These are phyloP conservation scores for Cryptococcus hybrid DNA, from an alignment of 1,284 basidiomycete genomes.

Conservation along the genomic window DNA sequence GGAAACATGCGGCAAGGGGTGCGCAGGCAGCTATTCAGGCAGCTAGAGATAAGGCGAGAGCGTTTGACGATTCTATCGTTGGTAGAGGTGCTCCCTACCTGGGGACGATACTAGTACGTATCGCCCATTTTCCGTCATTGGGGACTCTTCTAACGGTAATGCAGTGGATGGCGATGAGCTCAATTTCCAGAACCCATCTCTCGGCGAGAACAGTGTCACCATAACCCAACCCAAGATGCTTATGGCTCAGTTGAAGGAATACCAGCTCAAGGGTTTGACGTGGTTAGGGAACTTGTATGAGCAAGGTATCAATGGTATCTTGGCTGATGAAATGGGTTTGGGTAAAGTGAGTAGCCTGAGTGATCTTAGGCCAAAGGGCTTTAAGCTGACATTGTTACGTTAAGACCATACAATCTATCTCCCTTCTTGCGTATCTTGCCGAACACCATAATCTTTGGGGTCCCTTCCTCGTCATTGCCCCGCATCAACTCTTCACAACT, in stretches of 20 bases:
- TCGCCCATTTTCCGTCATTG: not conserved
- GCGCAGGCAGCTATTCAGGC: conserved; percentile 85
- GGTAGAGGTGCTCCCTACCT: conserved; percentile 49
- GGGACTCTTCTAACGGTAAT: not conserved
- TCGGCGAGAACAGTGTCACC: conserved; percentile 80
- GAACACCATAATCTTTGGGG: conserved; percentile 99
- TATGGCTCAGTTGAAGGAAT: conserved; percentile 96
- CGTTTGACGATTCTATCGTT: conserved; percentile 74
- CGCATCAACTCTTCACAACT: conserved; percentile 96
- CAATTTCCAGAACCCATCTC: conserved; percentile 98
- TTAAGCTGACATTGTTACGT: not conserved
- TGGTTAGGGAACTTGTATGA: conserved; percentile 99
- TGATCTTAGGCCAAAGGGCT: not conserved
- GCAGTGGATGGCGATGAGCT: conserved; percentile 90
- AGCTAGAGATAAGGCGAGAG: conserved; percentile 74
- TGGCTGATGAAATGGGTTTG: conserved; percentile 98
- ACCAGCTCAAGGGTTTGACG: conserved; percentile 96
- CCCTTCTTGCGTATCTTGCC: conserved; percentile 92
- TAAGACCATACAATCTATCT: conserved; percentile 99
- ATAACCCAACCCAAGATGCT: conserved; percentile 95
- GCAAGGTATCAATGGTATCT: conserved; percentile 97
- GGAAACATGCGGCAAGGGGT: conserved; percentile 82
- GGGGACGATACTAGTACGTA: conserved; percentile 42
- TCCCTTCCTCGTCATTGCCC: conserved; percentile 98
- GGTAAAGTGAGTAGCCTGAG: conserved; percentile 64